Evolutionary conservation across 2,329 filamentous ascomycete species (phyloP), one percentile per base, ranked within the genome.

Genomic region (Fusarium burgessii): DNA sequence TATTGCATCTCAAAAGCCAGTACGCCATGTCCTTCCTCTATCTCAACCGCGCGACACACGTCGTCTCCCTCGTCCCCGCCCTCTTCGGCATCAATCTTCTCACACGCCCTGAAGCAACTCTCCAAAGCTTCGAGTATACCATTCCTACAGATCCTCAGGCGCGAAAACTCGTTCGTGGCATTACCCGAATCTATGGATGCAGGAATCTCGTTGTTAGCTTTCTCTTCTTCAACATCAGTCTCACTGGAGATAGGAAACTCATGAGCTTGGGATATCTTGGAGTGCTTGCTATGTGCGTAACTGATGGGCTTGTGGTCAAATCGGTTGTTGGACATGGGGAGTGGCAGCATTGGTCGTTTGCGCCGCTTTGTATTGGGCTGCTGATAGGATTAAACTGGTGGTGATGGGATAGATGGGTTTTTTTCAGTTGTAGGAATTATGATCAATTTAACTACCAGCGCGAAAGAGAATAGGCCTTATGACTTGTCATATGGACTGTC

Each of bases 51-150:
- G 55, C 42, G 13, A 38, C 55, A 4, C 43, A 58, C 23, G 25
- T 58, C 8, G 3, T 50, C 0, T 58, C 61, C 12, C n/a, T 63
- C 4, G 3, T 51, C 13, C 62, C 62, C 6, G 60, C 38, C 2
- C 45, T 66, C 11, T 50, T 65, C n/a, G 62, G 61, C 2, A 49
- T 66, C 45, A 66, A 59, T 18, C 60, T 66, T 12, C 27, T 66
- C 13, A 46, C 62, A 1, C 61, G 61, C 18, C 62, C 60, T 1
- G 62, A 59, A 59, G 51, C 51, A 17, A 51, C 60, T 1, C 45
- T 66, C 9, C 33, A 49, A 13, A 35, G 36, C 1, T 33, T 66
- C 9, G n/a, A 66, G 1, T 66, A 20, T n/a, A 33, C n/a, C 4
- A 25, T 66, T 2, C 60, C 61, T 0, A 8, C 40, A 7, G 62